Evolutionary conservation across 306 rosid species (phyloP).

Genomic region (Acacia crassicarpa): DNA sequence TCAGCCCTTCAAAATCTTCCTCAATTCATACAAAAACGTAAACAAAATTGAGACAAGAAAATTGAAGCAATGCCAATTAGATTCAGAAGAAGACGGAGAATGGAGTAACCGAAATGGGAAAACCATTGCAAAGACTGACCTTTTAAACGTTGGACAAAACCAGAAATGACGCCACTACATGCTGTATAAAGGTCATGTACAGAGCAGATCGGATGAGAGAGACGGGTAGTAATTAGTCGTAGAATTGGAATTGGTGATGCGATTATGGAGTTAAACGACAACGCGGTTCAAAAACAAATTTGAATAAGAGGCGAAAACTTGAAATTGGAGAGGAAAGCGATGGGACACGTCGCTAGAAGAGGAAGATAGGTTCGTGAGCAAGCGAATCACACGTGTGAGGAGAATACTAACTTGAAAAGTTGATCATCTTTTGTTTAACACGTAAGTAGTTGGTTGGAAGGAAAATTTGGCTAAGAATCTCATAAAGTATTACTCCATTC

Average conservation of each 20-base stretch:
- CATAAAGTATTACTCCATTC: too few relatives aligned
- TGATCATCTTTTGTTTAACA: not conserved
- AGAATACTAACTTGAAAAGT: not conserved
- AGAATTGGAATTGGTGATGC: not conserved
- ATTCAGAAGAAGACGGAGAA: not conserved
- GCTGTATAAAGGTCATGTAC: not conserved
- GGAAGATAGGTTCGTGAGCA: not conserved
- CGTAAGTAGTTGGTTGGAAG: not conserved
- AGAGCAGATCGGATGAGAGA: not conserved
- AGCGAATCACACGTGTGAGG: not conserved
- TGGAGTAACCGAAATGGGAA: not conserved
- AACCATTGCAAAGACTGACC: not conserved
- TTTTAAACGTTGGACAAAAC: not conserved
- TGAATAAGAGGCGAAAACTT: not conserved
- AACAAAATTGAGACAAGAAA: not conserved
- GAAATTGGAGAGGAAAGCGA: not conserved
- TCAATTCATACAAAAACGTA: not conserved
- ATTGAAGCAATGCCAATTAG: slow-evolving; percentile 5
- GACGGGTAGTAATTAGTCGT: not conserved
- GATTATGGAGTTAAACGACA: not conserved
- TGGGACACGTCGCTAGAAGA: not conserved
- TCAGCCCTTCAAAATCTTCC: not conserved
- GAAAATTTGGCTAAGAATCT: not conserved
- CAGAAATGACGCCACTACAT: not conserved
- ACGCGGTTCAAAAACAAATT: not conserved